Evolutionary conservation across 176 grass and related monocot genomes (phyloP), one percentile per base, ranked within the genome.

Genomic region (Musa itinerans): DNA sequence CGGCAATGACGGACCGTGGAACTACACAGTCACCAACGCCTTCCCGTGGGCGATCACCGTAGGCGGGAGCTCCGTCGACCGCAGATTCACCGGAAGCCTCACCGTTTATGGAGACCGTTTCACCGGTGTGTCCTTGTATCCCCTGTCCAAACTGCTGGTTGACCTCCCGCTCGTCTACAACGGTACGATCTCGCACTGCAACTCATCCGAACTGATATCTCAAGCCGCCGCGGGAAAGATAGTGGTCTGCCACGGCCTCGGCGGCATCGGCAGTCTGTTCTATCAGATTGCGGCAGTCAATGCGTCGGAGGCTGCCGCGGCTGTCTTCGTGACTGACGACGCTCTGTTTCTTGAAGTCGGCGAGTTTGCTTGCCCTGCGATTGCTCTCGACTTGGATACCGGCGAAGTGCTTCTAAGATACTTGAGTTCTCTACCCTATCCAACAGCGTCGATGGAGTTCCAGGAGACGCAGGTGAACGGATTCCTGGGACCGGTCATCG

Each of bases 31-130:
- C 43, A 86, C 85, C 78, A 96, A 96, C 3, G 92, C 82, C 21
- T 87, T 82, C 71, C 85, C 87, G 0, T 92, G 92, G 92, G 51
- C 92, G 11, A 75, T 84, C 10, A 96, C 92, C 2, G 84, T 89
- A 24, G 89, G 66, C 0, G 92, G 86, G 14, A 76, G 78, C 66
- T 87, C 86, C 5, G 79, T 89, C 2, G 79, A 91, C 13, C 83
- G 92, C 19, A 49, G 80, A 56, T 86, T 78, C 1, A 81, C 67
- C 21, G 85, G 83, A 2, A 78, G 76, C 43, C 2, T 96, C 13
- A 55, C 16, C 2, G 86, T 75, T 50, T 51, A 91, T 49, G 26
- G 79, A 27, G 24, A 15, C 56, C 72, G 15, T 53, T 56, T 85
- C 27, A 2, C 53, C 29, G 92, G 86, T 5, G 6, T 76, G 58